Evolutionary conservation across 345 rosid genomes (phyloP), one percentile per base, ranked within the genome.

Genomic region (Gossypioides kirkii): DNA sequence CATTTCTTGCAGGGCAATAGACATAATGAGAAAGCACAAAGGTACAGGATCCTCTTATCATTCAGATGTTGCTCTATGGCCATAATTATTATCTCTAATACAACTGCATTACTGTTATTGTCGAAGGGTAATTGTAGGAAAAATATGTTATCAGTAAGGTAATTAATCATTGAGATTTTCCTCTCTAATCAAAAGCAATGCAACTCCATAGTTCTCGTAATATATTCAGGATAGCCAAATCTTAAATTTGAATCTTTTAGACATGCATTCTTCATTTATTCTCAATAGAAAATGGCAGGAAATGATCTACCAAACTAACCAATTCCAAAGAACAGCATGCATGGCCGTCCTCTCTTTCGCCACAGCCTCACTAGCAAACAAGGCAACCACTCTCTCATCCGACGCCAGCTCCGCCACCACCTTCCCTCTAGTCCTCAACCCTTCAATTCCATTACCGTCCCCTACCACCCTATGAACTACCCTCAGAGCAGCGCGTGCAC

Each of bases 281-380:
- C 67, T 38, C 68, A 62, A 38, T 38, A 3, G 41, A 62, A 12
- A 54, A 36, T 20, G 13, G 17, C 0, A 18, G 32, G 20, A 36
- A 62, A 62, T 63, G 26, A 42, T 64, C 47, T 63, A 28, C 43
- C 61, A 72, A 66, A 38, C 81, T 73, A 77, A 92, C 99, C 91
- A 89, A 64, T 90, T 91, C 98, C 99, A 95, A 59, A 95, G 85
- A 86, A 91, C 77, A 78, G 94, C 87, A 74, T 91, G 98, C 91
- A 95, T 83, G 10, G 96, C 88, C 56, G 72, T 86, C 83, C 93
- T 85, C 77, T 91, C 97, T 55, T 89, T 87, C 28, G 83, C 82
- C 47, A 59, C 87, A 1, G 70, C 82, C 59, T 89, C 86, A 43
- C 87, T 79, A 0, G 83, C 75, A 78, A 95, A 92, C 73, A 95